Conservation (phyloP, 2,329 filamentous ascomycete genomes). For the Botrytis galanthina region DNA sequence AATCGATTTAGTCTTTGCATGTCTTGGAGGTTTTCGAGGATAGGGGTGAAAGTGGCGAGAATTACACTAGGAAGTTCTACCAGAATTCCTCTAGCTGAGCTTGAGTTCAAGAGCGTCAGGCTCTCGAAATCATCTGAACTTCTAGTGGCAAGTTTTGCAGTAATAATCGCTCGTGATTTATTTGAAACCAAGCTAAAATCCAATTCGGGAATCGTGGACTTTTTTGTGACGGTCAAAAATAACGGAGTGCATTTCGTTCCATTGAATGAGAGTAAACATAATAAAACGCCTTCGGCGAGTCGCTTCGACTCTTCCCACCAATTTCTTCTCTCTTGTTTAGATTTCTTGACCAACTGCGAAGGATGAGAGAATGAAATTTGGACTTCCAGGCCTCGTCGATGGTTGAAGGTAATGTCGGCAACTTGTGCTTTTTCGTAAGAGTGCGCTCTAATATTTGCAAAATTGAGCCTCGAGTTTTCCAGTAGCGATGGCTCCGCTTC, state of each 20-base stretch:
- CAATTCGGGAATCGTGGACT: background rate
- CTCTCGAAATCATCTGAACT: background rate
- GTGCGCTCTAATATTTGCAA: conserved; percentile 17
- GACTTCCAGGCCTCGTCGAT: background rate
- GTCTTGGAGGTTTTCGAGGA: conserved; percentile 12
- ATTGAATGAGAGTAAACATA: background rate
- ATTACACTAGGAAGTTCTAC: conserved; percentile 13
- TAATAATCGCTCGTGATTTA: background rate
- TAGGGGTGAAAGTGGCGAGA: conserved; percentile 9
- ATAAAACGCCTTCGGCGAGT: background rate
- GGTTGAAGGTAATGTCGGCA: background rate
- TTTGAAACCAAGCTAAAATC: background rate
- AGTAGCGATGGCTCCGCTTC: conserved; percentile 25
- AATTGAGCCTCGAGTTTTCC: conserved; percentile 25
- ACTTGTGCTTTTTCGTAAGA: background rate
- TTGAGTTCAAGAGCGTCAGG: background rate
- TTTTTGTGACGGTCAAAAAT: background rate
- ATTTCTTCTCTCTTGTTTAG: background rate
- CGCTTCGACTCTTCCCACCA: background rate
- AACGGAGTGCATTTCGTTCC: background rate
- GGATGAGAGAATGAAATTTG: background rate
- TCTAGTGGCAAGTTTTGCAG: background rate
- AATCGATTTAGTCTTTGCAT: conserved; percentile 6
- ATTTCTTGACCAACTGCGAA: background rate
- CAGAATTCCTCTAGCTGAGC: background rate